These are phyloP conservation scores for Citrullus amarus DNA, from an alignment of 306 rosid genomes.

Conservation along the genomic window DNA sequence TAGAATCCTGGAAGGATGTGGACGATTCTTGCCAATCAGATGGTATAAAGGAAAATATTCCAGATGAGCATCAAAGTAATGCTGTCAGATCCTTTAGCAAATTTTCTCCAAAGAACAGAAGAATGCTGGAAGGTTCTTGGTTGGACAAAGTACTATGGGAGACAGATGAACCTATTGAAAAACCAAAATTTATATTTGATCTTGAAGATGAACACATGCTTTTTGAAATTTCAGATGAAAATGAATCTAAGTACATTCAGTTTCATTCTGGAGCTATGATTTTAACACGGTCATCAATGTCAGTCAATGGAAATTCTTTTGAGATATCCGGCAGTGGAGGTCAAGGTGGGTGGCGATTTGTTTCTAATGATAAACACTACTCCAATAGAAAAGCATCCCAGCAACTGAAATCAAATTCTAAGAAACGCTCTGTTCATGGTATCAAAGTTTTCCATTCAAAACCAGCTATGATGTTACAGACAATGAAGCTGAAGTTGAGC, in stretches of 20 bases:
- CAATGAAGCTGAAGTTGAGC: slow-evolving; percentile 88
- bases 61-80: slow-evolving; percentile 39
- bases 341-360: slow-evolving; percentile 76
- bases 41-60: slow-evolving; percentile 23
- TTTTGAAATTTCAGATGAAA: slow-evolving; percentile 70
- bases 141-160: slow-evolving; percentile 83
- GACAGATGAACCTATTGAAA: slow-evolving; percentile 31
- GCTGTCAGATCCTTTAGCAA: slow-evolving; percentile 36
- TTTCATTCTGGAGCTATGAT: slow-evolving; percentile 94
- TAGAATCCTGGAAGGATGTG: slow-evolving; percentile 41
- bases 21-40: slow-evolving; percentile 29
- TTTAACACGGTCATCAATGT: slow-evolving; percentile 39
- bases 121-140: slow-evolving; percentile 77
- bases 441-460: slow-evolving; percentile 87
- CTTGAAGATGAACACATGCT: slow-evolving; percentile 96
- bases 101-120: slow-evolving; percentile 54
- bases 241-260: slow-evolving; percentile 46
- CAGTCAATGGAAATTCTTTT: slow-evolving; percentile 40
- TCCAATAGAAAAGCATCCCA: slow-evolving; percentile 83
- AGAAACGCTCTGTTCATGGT: slow-evolving; percentile 81
- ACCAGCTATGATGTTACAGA: slow-evolving; percentile 84
- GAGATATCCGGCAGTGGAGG: slow-evolving; percentile 70
- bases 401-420: slow-evolving; percentile 81
- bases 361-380: slow-evolving; percentile 86
- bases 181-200: slow-evolving; percentile 83